phyloP scores from a whole-genome alignment of 345 rosid genomes.

The Cochlearia excelsa region DNA sequence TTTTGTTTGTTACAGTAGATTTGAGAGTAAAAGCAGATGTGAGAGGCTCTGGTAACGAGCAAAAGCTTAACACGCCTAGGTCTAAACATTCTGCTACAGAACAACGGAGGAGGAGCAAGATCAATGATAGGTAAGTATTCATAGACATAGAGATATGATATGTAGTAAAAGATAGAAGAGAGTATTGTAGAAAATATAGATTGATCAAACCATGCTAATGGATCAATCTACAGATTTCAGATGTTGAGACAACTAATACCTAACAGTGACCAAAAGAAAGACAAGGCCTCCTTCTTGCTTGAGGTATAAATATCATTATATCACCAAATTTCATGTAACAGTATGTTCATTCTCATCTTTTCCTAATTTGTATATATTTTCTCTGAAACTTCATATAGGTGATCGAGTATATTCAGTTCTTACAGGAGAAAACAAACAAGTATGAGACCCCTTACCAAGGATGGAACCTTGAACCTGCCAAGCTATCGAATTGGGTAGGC shows the following conservation, averaged over 20 bases:
- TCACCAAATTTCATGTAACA: background rate
- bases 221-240: constrained; percentile 65
- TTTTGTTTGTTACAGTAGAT: constrained; percentile 43
- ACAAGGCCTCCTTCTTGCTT: constrained; percentile 88
- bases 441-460: constrained; percentile 67
- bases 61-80: constrained; percentile 78
- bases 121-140: constrained; percentile 72
- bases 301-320: constrained; percentile 54
- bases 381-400: constrained; percentile 50
- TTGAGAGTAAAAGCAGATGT: constrained; percentile 63
- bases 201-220: constrained; percentile 8
- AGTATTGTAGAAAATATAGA: background rate
- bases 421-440: constrained; percentile 77
- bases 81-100: constrained; percentile 99
- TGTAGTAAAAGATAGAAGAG: constrained; percentile 8
- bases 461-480: constrained; percentile 73
- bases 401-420: constrained; percentile 83
- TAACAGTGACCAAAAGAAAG: constrained; percentile 86
- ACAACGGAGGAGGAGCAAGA: constrained; percentile 96
- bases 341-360: background rate
- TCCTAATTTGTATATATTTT: background rate
- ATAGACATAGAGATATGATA: background rate
- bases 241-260: constrained; percentile 84
- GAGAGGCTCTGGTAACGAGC: constrained; percentile 56
- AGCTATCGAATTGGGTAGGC: constrained; percentile 69